These are phyloP conservation scores for Tulasnella sp. DNA, from an alignment of 768 basidiomycete species.

Conservation along the genomic window DNA sequence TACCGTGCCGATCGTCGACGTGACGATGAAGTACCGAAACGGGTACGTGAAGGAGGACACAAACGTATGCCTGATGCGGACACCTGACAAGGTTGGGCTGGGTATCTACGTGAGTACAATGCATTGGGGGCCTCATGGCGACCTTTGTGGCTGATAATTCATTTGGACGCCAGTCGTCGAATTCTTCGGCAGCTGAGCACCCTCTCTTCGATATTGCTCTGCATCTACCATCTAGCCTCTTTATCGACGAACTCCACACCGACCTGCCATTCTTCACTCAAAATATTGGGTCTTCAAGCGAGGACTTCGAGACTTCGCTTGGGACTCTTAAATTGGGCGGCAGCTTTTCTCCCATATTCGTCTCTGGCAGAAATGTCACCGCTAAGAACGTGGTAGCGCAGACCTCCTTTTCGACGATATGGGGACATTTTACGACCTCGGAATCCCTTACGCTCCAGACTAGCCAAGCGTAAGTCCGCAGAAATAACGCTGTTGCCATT, in stretches of 20 bases:
- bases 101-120: conserved; percentile 32
- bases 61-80: conserved; percentile 31
- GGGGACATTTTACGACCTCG: conserved; percentile 32
- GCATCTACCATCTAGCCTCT: conserved; percentile 17
- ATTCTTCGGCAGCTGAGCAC: conserved; percentile 25
- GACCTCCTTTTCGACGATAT: conserved; percentile 32
- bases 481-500: neutral
- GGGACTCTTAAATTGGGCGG: conserved; percentile 10
- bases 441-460: conserved; percentile 30
- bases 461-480: conserved; percentile 33
- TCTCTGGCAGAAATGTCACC: conserved; percentile 28
- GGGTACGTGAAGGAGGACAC: conserved; percentile 5
- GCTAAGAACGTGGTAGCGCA: conserved; percentile 25
- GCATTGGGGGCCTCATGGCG: neutral
- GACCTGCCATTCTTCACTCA: conserved; percentile 29
- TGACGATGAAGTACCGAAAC: conserved; percentile 33
- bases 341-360: conserved; percentile 30
- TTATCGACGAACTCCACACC: conserved; percentile 27
- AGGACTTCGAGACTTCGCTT: neutral
- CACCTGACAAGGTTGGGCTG: conserved; percentile 24
- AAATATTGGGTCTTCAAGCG: conserved; percentile 25
- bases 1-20: conserved; percentile 22
- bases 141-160: neutral
- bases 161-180: conserved; percentile 18
- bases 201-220: conserved; percentile 27